These are phyloP conservation scores for Allium sativum DNA, from an alignment of 106 monocot species.

Conservation along the genomic window DNA sequence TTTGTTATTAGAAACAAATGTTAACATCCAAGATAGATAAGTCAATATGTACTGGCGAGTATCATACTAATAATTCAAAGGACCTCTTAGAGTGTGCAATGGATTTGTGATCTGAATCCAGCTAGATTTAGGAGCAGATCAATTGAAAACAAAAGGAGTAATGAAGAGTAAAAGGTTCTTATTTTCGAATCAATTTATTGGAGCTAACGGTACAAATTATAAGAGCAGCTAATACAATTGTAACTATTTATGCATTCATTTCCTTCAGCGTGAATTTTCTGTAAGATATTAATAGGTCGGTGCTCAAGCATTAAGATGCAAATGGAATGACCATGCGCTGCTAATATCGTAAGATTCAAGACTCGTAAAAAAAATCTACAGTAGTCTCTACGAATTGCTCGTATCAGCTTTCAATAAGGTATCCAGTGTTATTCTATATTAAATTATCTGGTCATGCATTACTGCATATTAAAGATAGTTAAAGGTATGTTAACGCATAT, in stretches of 20 bases:
- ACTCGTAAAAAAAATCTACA: constrained; percentile 17
- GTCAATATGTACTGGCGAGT: not conserved
- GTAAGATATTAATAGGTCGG: not conserved
- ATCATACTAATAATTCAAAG: not conserved
- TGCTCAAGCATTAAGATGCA: constrained; percentile 8
- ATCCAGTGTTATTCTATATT: constrained; percentile 2
- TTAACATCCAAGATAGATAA: not conserved
- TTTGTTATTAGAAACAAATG: not conserved
- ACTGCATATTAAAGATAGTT: too few species aligned
- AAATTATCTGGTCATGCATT: not conserved
- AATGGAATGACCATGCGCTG: constrained; percentile 20
- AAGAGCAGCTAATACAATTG: too few species aligned
- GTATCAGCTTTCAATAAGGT: constrained; percentile 57
- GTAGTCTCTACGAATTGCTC: constrained; percentile 34
- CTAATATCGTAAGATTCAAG: constrained; percentile 28
- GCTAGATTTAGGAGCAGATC: too few species aligned
- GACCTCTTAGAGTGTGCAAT: too few species aligned
- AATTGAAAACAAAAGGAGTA: too few species aligned
- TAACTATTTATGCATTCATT: too few species aligned
- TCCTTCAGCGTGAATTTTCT: too few species aligned
- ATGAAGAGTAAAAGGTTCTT: too few species aligned
- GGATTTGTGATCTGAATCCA: too few species aligned
- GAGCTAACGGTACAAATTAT: too few species aligned
- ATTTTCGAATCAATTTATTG: too few species aligned
- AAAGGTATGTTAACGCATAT: too few species aligned